These are phyloP conservation scores for Entophlyctis helioformis DNA, from an alignment of 192 early-diverging fungal species.

Conservation along the genomic window DNA sequence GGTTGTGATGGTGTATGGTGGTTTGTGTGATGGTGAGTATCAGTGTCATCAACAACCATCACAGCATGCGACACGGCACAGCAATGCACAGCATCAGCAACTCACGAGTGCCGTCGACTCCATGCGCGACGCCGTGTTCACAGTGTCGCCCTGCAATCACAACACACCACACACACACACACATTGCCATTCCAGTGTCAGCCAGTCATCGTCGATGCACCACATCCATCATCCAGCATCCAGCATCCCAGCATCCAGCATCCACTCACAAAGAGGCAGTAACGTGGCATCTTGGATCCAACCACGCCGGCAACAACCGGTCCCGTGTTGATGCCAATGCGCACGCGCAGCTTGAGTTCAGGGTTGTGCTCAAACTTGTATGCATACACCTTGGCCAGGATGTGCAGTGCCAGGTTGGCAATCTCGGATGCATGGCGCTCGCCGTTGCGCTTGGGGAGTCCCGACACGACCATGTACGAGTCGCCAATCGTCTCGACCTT, in stretches of 20 bases:
- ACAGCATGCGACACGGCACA: too few relatives aligned
- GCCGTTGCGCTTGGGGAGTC: slow-evolving; percentile 8
- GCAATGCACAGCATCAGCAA: slow-evolving; percentile 1
- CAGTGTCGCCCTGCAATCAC: slow-evolving; percentile 23
- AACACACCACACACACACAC: too few relatives aligned
- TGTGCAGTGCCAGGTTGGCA: slow-evolving; percentile 15
- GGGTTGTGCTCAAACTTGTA: slow-evolving; percentile 9
- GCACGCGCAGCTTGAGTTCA: slow-evolving; percentile 12
- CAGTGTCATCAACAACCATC: too few relatives aligned
- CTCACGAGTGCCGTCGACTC: slow-evolving; percentile 13
- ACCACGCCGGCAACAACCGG: slow-evolving; percentile 29
- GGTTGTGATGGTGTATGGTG: too few relatives aligned
- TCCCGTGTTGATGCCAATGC: slow-evolving; percentile 27
- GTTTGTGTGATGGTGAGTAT: too few relatives aligned
- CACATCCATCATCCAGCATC: too few relatives aligned
- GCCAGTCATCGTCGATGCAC: too few relatives aligned
- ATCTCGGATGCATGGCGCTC: slow-evolving; percentile 14
- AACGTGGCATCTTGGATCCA: slow-evolving; percentile 25
- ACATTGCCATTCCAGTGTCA: too few relatives aligned
- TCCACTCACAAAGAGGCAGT: slow-evolving; percentile 23
- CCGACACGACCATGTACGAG: slow-evolving; percentile 23
- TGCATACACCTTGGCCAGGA: slow-evolving; percentile 5
- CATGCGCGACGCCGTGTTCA: slow-evolving; percentile 19
- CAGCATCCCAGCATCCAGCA: too few relatives aligned
- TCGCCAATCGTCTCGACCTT: slow-evolving; percentile 35